These are phyloP conservation scores for Pichia rugopelliculosa DNA, from an alignment of 805 yeast genomes.

Conservation along the genomic window DNA sequence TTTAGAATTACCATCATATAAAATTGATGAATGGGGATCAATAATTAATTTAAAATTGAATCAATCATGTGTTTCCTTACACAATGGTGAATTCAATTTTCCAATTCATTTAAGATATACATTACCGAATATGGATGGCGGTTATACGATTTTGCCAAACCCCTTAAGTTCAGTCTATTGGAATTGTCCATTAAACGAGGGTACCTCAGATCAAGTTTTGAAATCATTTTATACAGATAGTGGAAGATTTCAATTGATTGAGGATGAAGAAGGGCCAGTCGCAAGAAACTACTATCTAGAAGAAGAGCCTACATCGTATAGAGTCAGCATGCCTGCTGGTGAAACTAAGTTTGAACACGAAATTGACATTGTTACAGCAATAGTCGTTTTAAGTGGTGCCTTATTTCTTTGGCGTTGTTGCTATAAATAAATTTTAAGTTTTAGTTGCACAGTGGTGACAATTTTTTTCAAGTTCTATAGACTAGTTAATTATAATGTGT, in stretches of 20 bases:
- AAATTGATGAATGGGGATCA: conserved; percentile 21
- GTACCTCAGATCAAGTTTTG: background rate
- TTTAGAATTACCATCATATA: conserved; percentile 27
- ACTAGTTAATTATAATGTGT: no score
- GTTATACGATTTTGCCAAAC: conserved; percentile 1
- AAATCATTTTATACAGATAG: conserved; percentile 1
- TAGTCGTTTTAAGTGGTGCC: background rate
- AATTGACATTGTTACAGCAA: background rate
- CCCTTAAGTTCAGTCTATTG: conserved; percentile 23
- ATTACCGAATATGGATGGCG: conserved; percentile 15
- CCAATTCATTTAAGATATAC: conserved; percentile 29
- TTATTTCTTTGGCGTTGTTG: background rate
- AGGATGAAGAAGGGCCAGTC: background rate
- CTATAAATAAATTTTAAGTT: no score
- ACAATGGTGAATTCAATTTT: conserved; percentile 18
- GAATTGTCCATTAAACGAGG: conserved; percentile 18
- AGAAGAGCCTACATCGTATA: background rate
- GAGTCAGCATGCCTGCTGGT: background rate
- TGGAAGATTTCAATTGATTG: background rate
- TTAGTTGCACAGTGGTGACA: no score
- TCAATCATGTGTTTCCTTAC: conserved; percentile 7
- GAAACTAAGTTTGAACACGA: background rate
- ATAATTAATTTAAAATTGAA: conserved; percentile 16
- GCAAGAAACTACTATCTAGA: background rate
- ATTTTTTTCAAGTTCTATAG: no score